A percentile compares a stretch with the other conserved stretches of the same genome.
Evolutionary conservation across 208 protist genomes (phyloP).

Genomic region (Leishmania turanica): DNA sequence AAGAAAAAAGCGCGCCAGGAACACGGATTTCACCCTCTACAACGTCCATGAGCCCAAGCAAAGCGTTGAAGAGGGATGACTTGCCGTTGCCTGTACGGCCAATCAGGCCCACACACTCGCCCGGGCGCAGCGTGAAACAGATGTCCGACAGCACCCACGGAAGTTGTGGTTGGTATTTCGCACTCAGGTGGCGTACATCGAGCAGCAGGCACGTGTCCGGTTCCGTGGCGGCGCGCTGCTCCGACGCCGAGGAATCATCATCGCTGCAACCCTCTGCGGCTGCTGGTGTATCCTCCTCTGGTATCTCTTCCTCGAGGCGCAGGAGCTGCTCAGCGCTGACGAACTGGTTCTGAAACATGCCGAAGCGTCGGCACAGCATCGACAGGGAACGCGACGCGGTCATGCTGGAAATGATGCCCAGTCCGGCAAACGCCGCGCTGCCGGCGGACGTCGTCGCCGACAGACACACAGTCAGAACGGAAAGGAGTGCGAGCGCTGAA

Average conservation of each 20-base stretch:
- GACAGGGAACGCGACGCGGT: constrained; percentile 51
- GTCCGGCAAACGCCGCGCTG: constrained; percentile 56
- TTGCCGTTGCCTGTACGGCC: constrained; percentile 86
- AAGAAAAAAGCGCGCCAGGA: constrained; percentile 21
- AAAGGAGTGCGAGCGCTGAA: constrained; percentile 52
- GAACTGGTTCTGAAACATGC: constrained; percentile 81
- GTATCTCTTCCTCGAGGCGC: constrained; percentile 46
- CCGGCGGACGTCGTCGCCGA: constrained; percentile 30
- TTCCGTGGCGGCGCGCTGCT: neutral
- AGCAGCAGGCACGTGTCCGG: constrained; percentile 38
- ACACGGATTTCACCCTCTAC: constrained; percentile 54
- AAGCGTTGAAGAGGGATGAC: constrained; percentile 81
- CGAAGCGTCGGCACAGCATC: constrained; percentile 62
- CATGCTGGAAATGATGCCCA: constrained; percentile 71
- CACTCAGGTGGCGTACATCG: constrained; percentile 57
- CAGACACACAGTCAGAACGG: constrained; percentile 57
- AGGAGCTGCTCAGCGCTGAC: constrained; percentile 77
- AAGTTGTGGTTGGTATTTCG: constrained; percentile 68
- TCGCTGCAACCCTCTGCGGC: neutral
- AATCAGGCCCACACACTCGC: constrained; percentile 75
- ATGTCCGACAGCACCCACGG: constrained; percentile 76
- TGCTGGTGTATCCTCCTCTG: constrained; percentile 23
- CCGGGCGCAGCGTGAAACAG: constrained; percentile 43
- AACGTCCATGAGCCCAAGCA: constrained; percentile 90
- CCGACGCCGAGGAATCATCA: constrained; percentile 6